Base-by-base conservation (phyloP, 1,284 basidiomycete species). In the Cryptococcus jaspeensis region DNA sequence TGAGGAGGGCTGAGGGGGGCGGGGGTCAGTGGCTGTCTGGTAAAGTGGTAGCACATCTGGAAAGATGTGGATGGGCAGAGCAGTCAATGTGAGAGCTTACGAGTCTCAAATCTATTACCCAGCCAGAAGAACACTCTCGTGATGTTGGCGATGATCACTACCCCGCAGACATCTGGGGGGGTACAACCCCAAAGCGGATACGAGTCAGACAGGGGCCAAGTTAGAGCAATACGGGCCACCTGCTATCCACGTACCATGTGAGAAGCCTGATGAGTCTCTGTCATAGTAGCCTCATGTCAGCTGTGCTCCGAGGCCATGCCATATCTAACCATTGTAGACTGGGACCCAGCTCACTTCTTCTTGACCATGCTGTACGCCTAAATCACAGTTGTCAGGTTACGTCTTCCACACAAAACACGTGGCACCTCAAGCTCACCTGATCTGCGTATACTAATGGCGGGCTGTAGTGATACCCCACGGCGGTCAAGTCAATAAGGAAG, bases 51-150 rank as follows among this genome's bases (percentile, higher is more conserved):
- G n/a, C n/a, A n/a, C n/a, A n/a, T n/a, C n/a, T n/a, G n/a, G n/a
- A n/a, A n/a, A n/a, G n/a, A n/a, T n/a, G n/a, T n/a, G n/a, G n/a
- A n/a, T n/a, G n/a, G n/a, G n/a, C n/a, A n/a, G 48, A 47, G 28
- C 5, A 46, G 39, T 38, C n/a, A n/a, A n/a, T n/a, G n/a, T n/a
- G n/a, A n/a, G n/a, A 16, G 61, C 72, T 52, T 44, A 77, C 76
- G 69, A 7, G 74, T 72, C 59, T 82, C 81, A 60, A 81, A 82
- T 4, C 76, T 69, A 44, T 79, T 77, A 1, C 80, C 80, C 36
- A 81, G 74, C 78, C 79, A 81, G 69, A 79, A 81, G 69, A 79
- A 77, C 44, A 74, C 64, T 39, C 79, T 68, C 38, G 74, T 75
- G 52, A 78, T 75, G 62, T 79, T 79, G 22, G 79, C 78, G 48